Base-by-base conservation (phyloP, 2,329 filamentous ascomycete genomes). In the Aureobasidium sp. region DNA sequence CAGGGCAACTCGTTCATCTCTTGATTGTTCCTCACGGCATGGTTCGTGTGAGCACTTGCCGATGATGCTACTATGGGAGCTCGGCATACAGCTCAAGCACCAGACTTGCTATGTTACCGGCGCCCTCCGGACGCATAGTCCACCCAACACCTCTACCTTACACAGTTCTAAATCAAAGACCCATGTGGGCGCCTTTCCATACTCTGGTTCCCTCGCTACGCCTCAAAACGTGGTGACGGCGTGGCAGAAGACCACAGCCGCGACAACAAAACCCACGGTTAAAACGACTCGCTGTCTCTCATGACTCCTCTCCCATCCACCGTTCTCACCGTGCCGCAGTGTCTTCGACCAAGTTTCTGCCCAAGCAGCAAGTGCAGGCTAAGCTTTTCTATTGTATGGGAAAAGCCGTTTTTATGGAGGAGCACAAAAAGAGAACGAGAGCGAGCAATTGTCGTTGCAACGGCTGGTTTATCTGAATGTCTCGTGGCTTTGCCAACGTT, bases 1-100 rank as follows among this genome's bases (percentile, higher is more conserved):
- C 47, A 56, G 96, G 85, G 71, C 87, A 88, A 70, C 96, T 90
- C 2, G 91, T 90, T 71, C 95, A 89, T 72, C 88, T 90, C 79
- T 97, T 99, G 82, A 99, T 97, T 14, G 12, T 54, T 22, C 9
- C n/a, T 48, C 45, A 5, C 1, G 15, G 24, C 27, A 8, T 48
- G 15, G 1, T 9, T 12, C 27, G n/a, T n/a, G 45, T 19, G 24
- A 11, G 9, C n/a, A 29, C 15, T 27, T 29, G 19, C 19, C 27
- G 15, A 22, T 1, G 3, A 14, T 33, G 31, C 31, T 31, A 35
- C 31, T 22, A 50, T 35, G 31, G 2, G 15, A 17, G 2, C 19
- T 33, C 9, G 8, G 48, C n/a, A 39, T 27, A 24, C 19, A 17
- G 4, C 17, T 4, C 11, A 17, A 7, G 14, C 11, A 37, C 19